Conservation (phyloP, 371 early-diverging fungal genomes). For the Mortierella sp. region DNA sequence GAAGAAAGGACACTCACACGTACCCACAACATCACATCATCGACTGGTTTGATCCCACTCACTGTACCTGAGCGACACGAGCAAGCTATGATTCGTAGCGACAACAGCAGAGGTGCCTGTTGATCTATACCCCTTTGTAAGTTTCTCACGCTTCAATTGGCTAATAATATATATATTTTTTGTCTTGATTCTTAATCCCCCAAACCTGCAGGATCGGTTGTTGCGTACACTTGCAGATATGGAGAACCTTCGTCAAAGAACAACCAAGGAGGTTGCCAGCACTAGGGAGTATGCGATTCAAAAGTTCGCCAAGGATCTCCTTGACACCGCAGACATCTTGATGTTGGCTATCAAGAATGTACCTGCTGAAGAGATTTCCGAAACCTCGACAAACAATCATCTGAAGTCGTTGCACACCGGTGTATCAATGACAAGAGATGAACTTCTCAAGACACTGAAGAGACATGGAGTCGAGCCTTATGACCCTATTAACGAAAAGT, state of each 20-base stretch:
- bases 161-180: neutral
- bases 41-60: neutral
- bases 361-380: conserved; percentile 71
- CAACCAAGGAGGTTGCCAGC: conserved; percentile 86
- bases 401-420: conserved; percentile 88
- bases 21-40: neutral
- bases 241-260: conserved; percentile 94
- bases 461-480: conserved; percentile 92
- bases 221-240: conserved; percentile 94
- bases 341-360: conserved; percentile 88
- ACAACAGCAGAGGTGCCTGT: too few species aligned
- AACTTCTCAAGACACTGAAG: conserved; percentile 88
- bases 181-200: conserved; percentile 3
- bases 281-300: conserved; percentile 91
- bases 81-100: too few species aligned
- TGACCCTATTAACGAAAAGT: conserved; percentile 85
- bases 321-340: conserved; percentile 95
- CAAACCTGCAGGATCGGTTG: conserved; percentile 71
- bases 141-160: neutral
- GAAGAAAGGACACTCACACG: neutral
- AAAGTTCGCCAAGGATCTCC: conserved; percentile 96
- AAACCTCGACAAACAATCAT: conserved; percentile 61
- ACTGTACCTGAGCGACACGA: neutral
- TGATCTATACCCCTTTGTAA: too few species aligned
- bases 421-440: conserved; percentile 90